Base-by-base conservation (phyloP, 2,329 filamentous ascomycete species). In the Penicillium sp. region DNA sequence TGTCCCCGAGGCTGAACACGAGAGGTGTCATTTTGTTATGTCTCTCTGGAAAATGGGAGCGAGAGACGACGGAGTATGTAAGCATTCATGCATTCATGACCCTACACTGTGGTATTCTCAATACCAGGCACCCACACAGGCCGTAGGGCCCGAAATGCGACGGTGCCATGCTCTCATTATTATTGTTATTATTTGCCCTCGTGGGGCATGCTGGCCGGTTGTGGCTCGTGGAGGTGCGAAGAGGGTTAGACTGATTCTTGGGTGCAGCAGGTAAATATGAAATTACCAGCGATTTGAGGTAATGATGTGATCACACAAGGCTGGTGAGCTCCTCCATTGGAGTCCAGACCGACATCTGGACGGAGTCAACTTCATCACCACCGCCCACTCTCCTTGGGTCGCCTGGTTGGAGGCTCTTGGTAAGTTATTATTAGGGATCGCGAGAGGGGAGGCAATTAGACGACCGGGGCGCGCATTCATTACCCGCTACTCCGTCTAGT, bases 191-290 rank as follows among this genome's bases (percentile, higher is more conserved):
- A 5, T 6, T 43, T 22, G 38, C 43, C 49, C 55, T 55, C 59
- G 55, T 61, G 59, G 59, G 55, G 42, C 57, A n/a, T 52, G 51
- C 33, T 6, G 51, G 19, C 35, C 51, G 35, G 43, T 43, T 46
- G 58, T 43, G 43, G 59, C 59, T 61, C 58, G 59, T 61, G 55
- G 58, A 51, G 13, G 8, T 16, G 37, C 37, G 19, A 52, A 37
- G 37, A 52, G 10, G 3, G 2, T n/a, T n/a, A 25, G 22, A 1
- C 54, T 51, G 48, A 8, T 48, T 28, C 30, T 48, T 48, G 45
- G 25, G 40, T 22, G 10, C 40, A 43, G 8, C 1, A 33, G 8
- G 8, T 43, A 37, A 14, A 13, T 37, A 37, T 10, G 19, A 22
- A 43, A 22, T 22, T 22, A 22, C 19, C 19, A 22, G 16, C 10